phyloP scores from a whole-genome alignment of 2,329 filamentous ascomycete genomes.

The Biscogniauxia marginata region DNA sequence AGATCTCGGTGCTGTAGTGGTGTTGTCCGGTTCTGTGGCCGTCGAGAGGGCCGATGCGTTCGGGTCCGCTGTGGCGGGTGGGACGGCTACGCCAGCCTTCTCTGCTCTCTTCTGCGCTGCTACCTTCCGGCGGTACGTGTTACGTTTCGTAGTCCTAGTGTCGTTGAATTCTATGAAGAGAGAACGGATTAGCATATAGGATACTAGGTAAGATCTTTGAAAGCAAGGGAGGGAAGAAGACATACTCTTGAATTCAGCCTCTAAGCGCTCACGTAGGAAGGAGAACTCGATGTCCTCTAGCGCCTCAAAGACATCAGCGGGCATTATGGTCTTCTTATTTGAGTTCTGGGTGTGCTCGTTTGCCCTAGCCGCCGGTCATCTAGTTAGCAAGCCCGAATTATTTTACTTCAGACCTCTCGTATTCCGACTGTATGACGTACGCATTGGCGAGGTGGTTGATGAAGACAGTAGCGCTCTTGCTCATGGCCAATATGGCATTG shows the following conservation, averaged over 20 bases:
- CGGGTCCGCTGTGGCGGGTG: constrained; percentile 27
- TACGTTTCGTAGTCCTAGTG: constrained; percentile 72
- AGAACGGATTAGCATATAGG: constrained; percentile 3
- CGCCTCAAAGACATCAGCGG: constrained; percentile 72
- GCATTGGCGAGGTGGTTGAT: constrained; percentile 75
- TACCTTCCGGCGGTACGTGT: constrained; percentile 68
- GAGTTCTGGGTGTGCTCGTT: constrained; percentile 66
- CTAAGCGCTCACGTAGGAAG: constrained; percentile 66
- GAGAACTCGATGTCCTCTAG: constrained; percentile 74
- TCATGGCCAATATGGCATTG: constrained; percentile 76
- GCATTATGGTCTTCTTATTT: constrained; percentile 77
- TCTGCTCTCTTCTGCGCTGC: constrained; percentile 59
- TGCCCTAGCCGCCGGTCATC: no score
- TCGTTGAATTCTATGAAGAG: constrained; percentile 63
- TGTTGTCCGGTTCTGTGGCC: constrained; percentile 18
- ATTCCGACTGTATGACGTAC: constrained; percentile 47
- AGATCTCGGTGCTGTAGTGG: constrained; percentile 27
- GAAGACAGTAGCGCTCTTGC: constrained; percentile 80
- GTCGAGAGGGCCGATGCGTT: constrained; percentile 33
- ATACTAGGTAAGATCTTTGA: background rate
- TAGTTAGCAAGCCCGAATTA: no score
- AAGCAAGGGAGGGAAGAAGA: constrained; percentile 16
- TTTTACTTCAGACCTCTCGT: no score
- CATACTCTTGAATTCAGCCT: constrained; percentile 75
- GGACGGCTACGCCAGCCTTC: constrained; percentile 15